A percentile compares a stretch with the other conserved stretches of the same genome.
Evolutionary conservation across 495 filamentous ascomycete genomes (phyloP).

Genomic region (Xylaria nigripes): DNA sequence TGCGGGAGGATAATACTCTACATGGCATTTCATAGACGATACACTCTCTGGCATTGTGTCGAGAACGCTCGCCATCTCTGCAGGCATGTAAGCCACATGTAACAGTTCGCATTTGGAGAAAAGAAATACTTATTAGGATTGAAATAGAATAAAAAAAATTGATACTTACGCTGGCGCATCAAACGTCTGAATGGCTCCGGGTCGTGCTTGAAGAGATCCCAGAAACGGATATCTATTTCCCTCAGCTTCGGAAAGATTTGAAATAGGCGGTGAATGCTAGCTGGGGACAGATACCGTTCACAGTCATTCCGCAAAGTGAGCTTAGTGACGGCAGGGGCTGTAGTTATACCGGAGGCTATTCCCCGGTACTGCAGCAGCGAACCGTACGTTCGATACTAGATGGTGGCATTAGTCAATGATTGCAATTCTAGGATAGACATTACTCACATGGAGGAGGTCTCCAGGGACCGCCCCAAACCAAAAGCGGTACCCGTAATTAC

Average conservation of each 20-base stretch:
- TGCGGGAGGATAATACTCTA: not conserved
- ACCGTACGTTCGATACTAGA: not conserved
- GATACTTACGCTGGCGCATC: not conserved
- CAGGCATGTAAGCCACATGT: not conserved
- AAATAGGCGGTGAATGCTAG: not conserved
- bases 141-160: not conserved
- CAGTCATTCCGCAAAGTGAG: conserved; percentile 1
- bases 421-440: not conserved
- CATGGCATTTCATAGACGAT: not conserved
- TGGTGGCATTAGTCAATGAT: not conserved
- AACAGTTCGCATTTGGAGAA: not conserved
- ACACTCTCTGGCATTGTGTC: not conserved
- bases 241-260: not conserved
- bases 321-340: not conserved
- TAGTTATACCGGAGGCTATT: not conserved
- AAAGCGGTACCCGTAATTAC: not conserved
- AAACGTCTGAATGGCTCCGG: not conserved
- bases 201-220: not conserved
- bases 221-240: not conserved
- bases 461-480: not conserved
- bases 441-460: conserved; percentile 1
- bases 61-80: not conserved
- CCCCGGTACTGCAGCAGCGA: not conserved
- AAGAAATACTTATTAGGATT: not conserved
- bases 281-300: not conserved